Conservation (phyloP, 1,284 basidiomycete species). For the Apiotrichum akiyoshidainum region DNA sequence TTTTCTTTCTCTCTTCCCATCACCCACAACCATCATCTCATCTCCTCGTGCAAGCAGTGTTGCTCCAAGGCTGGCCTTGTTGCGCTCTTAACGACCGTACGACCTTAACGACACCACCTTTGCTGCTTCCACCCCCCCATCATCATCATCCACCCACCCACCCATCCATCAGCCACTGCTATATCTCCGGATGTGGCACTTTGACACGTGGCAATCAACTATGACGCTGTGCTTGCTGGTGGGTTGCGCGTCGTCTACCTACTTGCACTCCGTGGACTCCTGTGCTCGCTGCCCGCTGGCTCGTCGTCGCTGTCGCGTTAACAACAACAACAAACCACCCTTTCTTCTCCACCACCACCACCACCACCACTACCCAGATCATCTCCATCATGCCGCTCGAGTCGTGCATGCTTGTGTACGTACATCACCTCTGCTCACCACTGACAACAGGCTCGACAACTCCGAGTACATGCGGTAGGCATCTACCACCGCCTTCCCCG, state of each 20-base stretch:
- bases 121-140: not conserved
- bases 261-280: not conserved
- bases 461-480: conserved; percentile 80
- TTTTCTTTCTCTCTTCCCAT: not conserved
- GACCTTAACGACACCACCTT: not conserved
- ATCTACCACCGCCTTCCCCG: not conserved
- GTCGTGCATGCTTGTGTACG: conserved; percentile 75
- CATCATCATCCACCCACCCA: too few species aligned
- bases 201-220: too few species aligned
- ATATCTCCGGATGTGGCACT: conserved; percentile 10
- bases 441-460: conserved; percentile 68
- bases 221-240: not conserved
- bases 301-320: not conserved
- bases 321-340: conserved; percentile 1
- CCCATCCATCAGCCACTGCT: not conserved
- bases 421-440: conserved; percentile 3
- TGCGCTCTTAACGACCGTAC: conserved; percentile 5
- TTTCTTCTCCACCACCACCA: too few species aligned
- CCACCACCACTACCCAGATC: not conserved
- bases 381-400: conserved; percentile 75
- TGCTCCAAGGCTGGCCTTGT: conserved; percentile 6
- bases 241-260: too few species aligned
- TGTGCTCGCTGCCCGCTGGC: not conserved
- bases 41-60: not conserved
- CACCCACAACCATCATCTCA: not conserved